Evolutionary conservation across 2,329 filamentous ascomycete species (phyloP).

Genomic region (Penicillium griseofulvum): DNA sequence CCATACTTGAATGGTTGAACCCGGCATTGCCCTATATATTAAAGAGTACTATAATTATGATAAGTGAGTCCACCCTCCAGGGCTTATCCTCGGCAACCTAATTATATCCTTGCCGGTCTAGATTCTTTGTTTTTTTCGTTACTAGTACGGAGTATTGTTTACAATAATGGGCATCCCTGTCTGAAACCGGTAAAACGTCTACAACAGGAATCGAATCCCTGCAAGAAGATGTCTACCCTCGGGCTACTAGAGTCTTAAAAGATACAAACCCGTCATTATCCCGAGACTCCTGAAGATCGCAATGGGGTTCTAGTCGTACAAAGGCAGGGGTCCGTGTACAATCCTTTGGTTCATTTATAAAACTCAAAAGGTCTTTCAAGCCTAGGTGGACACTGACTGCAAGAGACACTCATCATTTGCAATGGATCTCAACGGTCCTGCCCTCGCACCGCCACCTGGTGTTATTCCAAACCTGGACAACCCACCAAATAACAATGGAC

Average conservation of each 20-base stretch:
- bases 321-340: neutral
- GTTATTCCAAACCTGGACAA: too few relatives aligned
- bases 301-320: neutral
- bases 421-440: too few relatives aligned
- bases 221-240: neutral
- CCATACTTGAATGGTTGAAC: neutral
- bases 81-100: neutral
- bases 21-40: neutral
- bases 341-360: neutral
- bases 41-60: neutral
- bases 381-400: too few relatives aligned
- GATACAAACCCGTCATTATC: neutral
- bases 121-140: neutral
- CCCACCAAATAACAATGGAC: too few relatives aligned
- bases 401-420: too few relatives aligned
- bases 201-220: neutral
- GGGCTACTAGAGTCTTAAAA: neutral
- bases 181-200: neutral
- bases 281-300: neutral
- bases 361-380: too few relatives aligned
- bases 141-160: neutral
- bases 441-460: too few relatives aligned
- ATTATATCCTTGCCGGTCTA: neutral
- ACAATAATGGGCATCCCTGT: neutral
- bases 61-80: neutral